phyloP scores from a whole-genome alignment of 2,329 filamentous ascomycete genomes.

The Tolypocladium guangdongense region DNA sequence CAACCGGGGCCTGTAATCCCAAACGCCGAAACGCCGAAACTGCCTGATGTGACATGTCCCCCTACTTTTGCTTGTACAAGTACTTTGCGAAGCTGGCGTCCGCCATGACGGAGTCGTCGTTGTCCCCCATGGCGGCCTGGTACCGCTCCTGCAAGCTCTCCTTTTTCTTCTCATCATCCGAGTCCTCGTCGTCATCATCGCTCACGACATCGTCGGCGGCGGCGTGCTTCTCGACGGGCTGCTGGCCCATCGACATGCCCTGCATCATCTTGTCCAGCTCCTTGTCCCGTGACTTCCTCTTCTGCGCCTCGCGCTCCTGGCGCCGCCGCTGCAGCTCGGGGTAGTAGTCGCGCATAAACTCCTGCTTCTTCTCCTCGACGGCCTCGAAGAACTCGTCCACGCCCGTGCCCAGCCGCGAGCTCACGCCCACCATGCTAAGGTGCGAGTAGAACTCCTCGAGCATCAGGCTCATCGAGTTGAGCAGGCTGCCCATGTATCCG shows the following conservation, averaged over 20 bases:
- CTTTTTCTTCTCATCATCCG: conserved; percentile 48
- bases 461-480: conserved; percentile 97
- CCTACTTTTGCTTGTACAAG: conserved; percentile 32
- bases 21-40: background rate
- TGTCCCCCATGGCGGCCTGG: conserved; percentile 58
- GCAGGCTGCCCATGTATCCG: conserved; percentile 89
- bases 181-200: conserved; percentile 48
- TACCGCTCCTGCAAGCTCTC: conserved; percentile 67
- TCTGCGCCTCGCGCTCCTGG: conserved; percentile 64
- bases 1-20: background rate
- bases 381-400: conserved; percentile 90
- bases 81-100: conserved; percentile 55
- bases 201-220: conserved; percentile 42
- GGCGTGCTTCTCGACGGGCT: conserved; percentile 31
- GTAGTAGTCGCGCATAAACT: conserved; percentile 84
- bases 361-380: conserved; percentile 73
- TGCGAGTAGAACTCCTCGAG: conserved; percentile 96
- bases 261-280: conserved; percentile 91
- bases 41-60: background rate
- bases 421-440: conserved; percentile 85
- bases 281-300: conserved; percentile 59
- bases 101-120: conserved; percentile 36
- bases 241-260: conserved; percentile 56
- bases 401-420: conserved; percentile 82
- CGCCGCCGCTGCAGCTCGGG: conserved; percentile 77